phyloP scores from a whole-genome alignment of 805 yeast genomes.

The Candida manassasensis region DNA sequence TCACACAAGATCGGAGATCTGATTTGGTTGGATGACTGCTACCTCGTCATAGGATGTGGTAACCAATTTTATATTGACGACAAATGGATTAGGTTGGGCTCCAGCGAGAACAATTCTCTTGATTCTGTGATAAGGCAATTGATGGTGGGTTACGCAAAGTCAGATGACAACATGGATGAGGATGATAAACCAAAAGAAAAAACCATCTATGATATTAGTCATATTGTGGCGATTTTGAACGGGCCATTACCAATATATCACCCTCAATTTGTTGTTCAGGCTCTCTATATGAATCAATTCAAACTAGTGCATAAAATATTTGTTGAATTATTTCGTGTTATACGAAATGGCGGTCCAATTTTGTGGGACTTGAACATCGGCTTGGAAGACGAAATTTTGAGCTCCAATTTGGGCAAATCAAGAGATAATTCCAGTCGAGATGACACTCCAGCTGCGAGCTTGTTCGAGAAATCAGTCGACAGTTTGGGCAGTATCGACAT shows the following conservation, averaged over 20 bases:
- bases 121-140: slow-evolving; percentile 49
- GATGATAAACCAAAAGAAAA: slow-evolving; percentile 15
- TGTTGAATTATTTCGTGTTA: slow-evolving; percentile 43
- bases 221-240: slow-evolving; percentile 70
- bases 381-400: slow-evolving; percentile 15
- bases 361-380: slow-evolving; percentile 32
- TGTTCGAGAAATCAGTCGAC: slow-evolving; percentile 1
- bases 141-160: slow-evolving; percentile 25
- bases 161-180: not conserved
- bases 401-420: slow-evolving; percentile 6
- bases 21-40: slow-evolving; percentile 77
- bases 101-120: slow-evolving; percentile 27
- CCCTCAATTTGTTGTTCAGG: slow-evolving; percentile 81
- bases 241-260: slow-evolving; percentile 90
- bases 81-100: slow-evolving; percentile 41
- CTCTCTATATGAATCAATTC: slow-evolving; percentile 58
- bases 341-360: slow-evolving; percentile 38
- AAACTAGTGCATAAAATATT: slow-evolving; percentile 54
- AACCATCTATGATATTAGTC: slow-evolving; percentile 46
- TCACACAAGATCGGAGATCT: slow-evolving; percentile 85
- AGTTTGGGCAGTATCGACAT: slow-evolving; percentile 15
- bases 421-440: slow-evolving; percentile 1
- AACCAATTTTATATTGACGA: slow-evolving; percentile 85
- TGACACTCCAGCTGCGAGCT: slow-evolving; percentile 1
- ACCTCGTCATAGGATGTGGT: slow-evolving; percentile 80